Percentiles rank a stretch among this genome's conserved stretches.
These are phyloP conservation scores for Coleophoma crateriformis DNA, from an alignment of 2,329 filamentous ascomycete genomes.

Conservation along the genomic window DNA sequence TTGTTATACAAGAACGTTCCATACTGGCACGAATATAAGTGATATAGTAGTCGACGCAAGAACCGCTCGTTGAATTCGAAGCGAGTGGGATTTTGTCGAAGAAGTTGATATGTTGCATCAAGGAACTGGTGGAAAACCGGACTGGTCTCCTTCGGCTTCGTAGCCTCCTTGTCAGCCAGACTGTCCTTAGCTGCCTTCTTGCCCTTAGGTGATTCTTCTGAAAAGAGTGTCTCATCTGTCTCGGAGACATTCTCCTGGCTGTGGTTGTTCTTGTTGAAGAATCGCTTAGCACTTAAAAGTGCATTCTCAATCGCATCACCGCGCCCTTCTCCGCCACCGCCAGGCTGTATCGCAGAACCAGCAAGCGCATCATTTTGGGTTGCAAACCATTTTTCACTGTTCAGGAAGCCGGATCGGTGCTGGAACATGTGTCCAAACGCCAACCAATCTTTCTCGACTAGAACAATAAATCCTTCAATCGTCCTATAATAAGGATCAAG, in stretches of 20 bases:
- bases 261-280: constrained; percentile 79
- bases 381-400: constrained; percentile 90
- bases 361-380: constrained; percentile 76
- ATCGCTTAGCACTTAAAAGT: constrained; percentile 76
- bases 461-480: constrained; percentile 85
- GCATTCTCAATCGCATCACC: constrained; percentile 82
- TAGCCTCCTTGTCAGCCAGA: constrained; percentile 58
- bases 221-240: constrained; percentile 38
- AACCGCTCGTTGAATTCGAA: constrained; percentile 98
- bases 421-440: constrained; percentile 98
- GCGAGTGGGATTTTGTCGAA: constrained; percentile 77
- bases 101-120: constrained; percentile 85
- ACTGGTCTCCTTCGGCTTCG: constrained; percentile 83
- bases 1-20: constrained; percentile 95
- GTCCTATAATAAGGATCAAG: constrained; percentile 95
- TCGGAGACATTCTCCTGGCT: constrained; percentile 55
- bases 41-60: constrained; percentile 80
- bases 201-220: constrained; percentile 24
- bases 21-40: constrained; percentile 93
- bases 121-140: constrained; percentile 98
- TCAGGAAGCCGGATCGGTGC: constrained; percentile 81
- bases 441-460: constrained; percentile 96
- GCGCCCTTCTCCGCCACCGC: constrained; percentile 40
- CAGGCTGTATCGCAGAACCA: constrained; percentile 56
- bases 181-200: constrained; percentile 32